These are phyloP conservation scores for Neurospora sp. DNA, from an alignment of 495 filamentous ascomycete species.

Conservation along the genomic window DNA sequence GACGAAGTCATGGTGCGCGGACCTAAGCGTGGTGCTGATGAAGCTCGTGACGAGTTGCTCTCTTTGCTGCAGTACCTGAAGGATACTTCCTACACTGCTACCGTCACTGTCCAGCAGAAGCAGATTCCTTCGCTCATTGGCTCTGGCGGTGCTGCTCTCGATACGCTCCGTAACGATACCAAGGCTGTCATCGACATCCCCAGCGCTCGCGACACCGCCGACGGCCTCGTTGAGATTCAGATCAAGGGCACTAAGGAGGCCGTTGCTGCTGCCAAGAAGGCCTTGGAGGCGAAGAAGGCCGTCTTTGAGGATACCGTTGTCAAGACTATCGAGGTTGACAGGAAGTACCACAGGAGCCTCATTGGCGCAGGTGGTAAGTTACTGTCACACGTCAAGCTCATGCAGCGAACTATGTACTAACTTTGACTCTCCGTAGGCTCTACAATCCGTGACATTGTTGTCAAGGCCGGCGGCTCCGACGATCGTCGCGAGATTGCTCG, in stretches of 20 bases:
- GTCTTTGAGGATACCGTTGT: slow-evolving; percentile 80
- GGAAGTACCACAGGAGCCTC: slow-evolving; percentile 80
- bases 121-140: slow-evolving; percentile 87
- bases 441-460: slow-evolving; percentile 77
- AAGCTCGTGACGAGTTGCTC: slow-evolving; percentile 79
- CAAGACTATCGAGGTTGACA: slow-evolving; percentile 72
- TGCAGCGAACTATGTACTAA: slow-evolving; percentile 23
- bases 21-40: slow-evolving; percentile 81
- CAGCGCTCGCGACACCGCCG: slow-evolving; percentile 45
- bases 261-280: slow-evolving; percentile 80
- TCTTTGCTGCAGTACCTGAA: slow-evolving; percentile 76
- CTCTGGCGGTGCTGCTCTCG: slow-evolving; percentile 79
- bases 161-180: slow-evolving; percentile 70
- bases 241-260: slow-evolving; percentile 84
- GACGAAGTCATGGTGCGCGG: slow-evolving; percentile 90
- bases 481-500: slow-evolving; percentile 70
- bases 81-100: slow-evolving; percentile 69
- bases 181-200: slow-evolving; percentile 88
- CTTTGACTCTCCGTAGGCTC: slow-evolving; percentile 45
- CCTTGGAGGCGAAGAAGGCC: slow-evolving; percentile 71
- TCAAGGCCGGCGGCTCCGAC: slow-evolving; percentile 78
- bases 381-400: not conserved
- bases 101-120: slow-evolving; percentile 74
- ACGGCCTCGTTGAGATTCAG: slow-evolving; percentile 67
- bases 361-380: slow-evolving; percentile 80